These are phyloP conservation scores for Amoebophrya sp. DNA, from an alignment of 169 alveolate genomes.

Conservation along the genomic window DNA sequence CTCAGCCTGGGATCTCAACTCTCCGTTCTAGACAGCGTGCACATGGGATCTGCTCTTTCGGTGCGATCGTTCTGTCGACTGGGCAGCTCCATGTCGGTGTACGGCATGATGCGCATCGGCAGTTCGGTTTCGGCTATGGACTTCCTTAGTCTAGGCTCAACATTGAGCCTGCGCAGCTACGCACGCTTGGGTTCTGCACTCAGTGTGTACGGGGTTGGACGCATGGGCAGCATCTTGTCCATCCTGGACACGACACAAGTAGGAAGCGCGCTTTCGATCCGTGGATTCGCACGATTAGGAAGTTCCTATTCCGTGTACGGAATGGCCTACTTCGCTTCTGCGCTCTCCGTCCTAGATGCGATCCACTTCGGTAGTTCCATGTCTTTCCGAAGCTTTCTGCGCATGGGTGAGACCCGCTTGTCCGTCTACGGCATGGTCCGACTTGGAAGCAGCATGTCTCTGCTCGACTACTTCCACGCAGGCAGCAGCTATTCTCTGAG, in stretches of 20 bases:
- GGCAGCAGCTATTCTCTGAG: slow-evolving; percentile 19
- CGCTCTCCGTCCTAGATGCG: background rate
- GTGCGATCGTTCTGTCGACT: background rate
- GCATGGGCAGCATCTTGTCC: background rate
- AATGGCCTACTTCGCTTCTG: background rate
- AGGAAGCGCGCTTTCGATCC: background rate
- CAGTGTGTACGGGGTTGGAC: background rate
- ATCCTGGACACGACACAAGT: slow-evolving; percentile 25
- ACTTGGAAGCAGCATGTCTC: background rate
- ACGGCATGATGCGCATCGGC: background rate
- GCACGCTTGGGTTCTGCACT: background rate
- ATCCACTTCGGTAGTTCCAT: background rate
- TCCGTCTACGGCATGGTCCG: slow-evolving; percentile 16
- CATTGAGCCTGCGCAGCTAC: background rate
- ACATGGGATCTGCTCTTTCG: background rate
- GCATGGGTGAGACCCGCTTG: slow-evolving; percentile 12
- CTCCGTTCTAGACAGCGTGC: background rate
- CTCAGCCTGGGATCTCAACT: background rate
- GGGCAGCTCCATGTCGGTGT: background rate
- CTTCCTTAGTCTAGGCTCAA: background rate
- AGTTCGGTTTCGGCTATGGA: background rate
- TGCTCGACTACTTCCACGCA: background rate
- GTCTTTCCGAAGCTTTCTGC: background rate
- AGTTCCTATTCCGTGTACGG: background rate
- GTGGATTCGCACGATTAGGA: background rate